phyloP scores from a whole-genome alignment of 2,329 filamentous ascomycete species.

The Madurella mycetomatis region DNA sequence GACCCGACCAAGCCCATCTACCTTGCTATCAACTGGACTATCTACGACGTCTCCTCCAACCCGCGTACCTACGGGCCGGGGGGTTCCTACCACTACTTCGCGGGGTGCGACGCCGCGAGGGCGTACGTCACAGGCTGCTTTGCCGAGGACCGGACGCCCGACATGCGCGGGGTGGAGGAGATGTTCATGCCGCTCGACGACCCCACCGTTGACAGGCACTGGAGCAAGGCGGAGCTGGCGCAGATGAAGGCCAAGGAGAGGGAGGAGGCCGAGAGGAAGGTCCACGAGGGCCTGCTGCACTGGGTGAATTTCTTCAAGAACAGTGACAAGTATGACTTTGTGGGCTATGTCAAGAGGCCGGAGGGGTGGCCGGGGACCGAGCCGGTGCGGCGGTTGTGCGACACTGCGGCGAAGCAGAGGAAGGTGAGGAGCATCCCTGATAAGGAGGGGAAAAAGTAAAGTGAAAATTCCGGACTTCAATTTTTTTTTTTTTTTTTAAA shows the following conservation, averaged over 20 bases:
- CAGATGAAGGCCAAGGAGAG: conserved; percentile 58
- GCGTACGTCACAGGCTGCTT: conserved; percentile 95
- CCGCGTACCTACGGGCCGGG: conserved; percentile 73
- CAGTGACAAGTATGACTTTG: conserved; percentile 74
- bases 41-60: conserved; percentile 75
- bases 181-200: conserved; percentile 71
- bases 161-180: conserved; percentile 80
- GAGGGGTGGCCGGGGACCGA: conserved; percentile 58
- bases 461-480: background rate
- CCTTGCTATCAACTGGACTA: conserved; percentile 81
- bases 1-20: conserved; percentile 76
- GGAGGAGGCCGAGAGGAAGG: conserved; percentile 58
- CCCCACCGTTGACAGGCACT: conserved; percentile 56
- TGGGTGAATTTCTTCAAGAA: conserved; percentile 82
- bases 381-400: conserved; percentile 63
- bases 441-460: conserved; percentile 25
- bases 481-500: background rate
- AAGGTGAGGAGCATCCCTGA: conserved; percentile 56
- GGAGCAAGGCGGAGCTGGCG: conserved; percentile 50
- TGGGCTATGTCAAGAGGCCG: conserved; percentile 67
- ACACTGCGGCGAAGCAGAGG: conserved; percentile 58
- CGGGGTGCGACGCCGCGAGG: conserved; percentile 79
- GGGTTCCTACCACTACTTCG: conserved; percentile 81
- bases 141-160: conserved; percentile 73
- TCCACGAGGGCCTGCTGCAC: conserved; percentile 64